Evolutionary conservation across 768 basidiomycete genomes (phyloP).

Genomic region (Clitopilus passeckerianus): DNA sequence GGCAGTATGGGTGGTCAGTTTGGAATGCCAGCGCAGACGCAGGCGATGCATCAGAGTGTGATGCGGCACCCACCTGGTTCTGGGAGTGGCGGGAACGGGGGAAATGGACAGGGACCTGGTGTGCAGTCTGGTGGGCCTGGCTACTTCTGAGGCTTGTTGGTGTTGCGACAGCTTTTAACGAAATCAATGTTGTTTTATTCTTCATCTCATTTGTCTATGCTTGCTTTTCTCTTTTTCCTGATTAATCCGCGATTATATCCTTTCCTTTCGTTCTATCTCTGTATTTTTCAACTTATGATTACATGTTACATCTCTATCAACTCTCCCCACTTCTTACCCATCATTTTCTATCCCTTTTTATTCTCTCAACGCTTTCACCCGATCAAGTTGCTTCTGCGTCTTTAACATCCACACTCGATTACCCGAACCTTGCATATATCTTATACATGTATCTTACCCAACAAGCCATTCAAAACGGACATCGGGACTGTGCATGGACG

Average conservation of each 20-base stretch:
- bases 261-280: slow-evolving; percentile 1
- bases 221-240: slow-evolving; percentile 8
- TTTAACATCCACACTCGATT: background rate
- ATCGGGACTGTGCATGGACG: slow-evolving; percentile 54
- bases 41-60: slow-evolving; percentile 82
- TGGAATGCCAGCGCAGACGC: slow-evolving; percentile 45
- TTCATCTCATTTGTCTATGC: slow-evolving; percentile 11
- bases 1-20: slow-evolving; percentile 43
- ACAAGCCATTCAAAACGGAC: slow-evolving; percentile 23
- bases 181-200: slow-evolving; percentile 10
- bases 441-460: slow-evolving; percentile 11
- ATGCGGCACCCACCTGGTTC: slow-evolving; percentile 62
- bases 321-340: background rate
- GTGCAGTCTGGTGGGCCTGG: background rate
- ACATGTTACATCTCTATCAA: background rate
- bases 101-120: background rate
- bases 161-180: background rate
- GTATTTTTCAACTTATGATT: background rate
- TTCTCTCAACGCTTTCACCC: background rate
- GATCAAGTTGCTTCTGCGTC: slow-evolving; percentile 4
- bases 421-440: slow-evolving; percentile 13
- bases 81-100: slow-evolving; percentile 43
- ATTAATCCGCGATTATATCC: background rate
- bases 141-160: background rate
- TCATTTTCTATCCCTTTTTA: background rate